These are phyloP conservation scores for Entelexis sorbosivorans DNA, from an alignment of 1,139 yeast species.

Conservation along the genomic window DNA sequence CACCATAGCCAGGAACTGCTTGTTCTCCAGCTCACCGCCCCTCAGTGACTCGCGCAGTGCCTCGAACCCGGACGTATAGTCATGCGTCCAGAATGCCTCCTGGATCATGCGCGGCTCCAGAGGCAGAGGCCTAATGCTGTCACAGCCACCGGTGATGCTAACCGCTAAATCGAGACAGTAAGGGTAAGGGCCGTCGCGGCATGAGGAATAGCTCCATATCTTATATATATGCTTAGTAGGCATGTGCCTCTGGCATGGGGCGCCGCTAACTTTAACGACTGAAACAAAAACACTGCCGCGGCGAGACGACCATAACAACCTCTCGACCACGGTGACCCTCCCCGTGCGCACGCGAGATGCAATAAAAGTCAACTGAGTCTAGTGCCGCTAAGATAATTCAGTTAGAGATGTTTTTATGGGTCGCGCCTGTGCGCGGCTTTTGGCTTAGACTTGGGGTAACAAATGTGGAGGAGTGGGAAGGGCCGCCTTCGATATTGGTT, in stretches of 20 bases:
- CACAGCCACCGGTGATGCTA: neutral
- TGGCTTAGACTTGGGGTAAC: too few relatives aligned
- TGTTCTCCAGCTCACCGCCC: conserved; percentile 61
- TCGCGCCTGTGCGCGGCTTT: too few relatives aligned
- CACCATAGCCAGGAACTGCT: conserved; percentile 49
- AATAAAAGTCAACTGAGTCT: too few relatives aligned
- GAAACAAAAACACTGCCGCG: neutral
- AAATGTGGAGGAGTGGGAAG: too few relatives aligned
- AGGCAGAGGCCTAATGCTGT: neutral
- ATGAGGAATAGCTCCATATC: neutral
- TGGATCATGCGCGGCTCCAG: conserved; percentile 17
- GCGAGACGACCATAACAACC: neutral
- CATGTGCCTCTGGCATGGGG: neutral
- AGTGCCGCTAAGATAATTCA: too few relatives aligned
- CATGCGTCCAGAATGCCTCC: conserved; percentile 68
- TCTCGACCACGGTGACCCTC: too few relatives aligned
- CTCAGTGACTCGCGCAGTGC: conserved; percentile 51
- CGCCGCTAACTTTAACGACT: neutral
- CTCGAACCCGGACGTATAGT: conserved; percentile 47
- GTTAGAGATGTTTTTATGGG: too few relatives aligned
- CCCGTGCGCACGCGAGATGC: too few relatives aligned
- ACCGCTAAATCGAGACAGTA: neutral
- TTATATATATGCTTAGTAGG: neutral
- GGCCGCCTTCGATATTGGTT: too few relatives aligned
- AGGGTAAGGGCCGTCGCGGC: neutral